Base-by-base conservation (phyloP, 2,329 filamentous ascomycete genomes). In the Fusarium ambrosium region DNA sequence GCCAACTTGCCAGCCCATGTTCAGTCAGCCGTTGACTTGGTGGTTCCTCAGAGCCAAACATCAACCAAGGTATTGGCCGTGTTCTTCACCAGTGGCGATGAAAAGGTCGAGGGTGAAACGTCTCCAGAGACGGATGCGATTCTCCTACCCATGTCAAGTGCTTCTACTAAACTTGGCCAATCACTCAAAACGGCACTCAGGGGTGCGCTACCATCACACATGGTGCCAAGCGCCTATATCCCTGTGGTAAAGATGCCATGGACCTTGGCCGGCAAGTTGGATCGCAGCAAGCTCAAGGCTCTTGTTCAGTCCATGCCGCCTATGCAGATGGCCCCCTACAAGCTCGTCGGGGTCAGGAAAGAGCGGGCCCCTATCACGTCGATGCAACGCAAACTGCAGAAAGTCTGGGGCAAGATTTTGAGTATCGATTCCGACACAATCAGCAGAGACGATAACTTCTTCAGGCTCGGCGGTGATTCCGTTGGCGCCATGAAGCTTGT, bases 1-100 rank as follows among this genome's bases (percentile, higher is more conserved):
- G 77, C 77, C 16, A 82, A 84, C 29, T 77, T 89, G 18, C 83
- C 86, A 1, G 69, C 79, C 0, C 79, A 81, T 6, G 81, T 83
- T 11, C 83, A 83, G 45, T 84, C 87, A 1, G 85, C 83, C 0
- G 85, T 86, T 3, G 88, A 89, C 64, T 81, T 88, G 60, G 86
- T 88, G 51, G 82, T 82, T 36, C 85, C 86, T 4, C 77, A 78
- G 51, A 76, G 59, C 59, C 72, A 72, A 48, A 62, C 63, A 3
- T 73, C 64, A 1, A 72, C 72, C 20, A 78, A 75, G 29, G 66
- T 70, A 6, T 27, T 79, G 0, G 77, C 72, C 2, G 69, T 74
- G 1, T 79, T 79, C 64, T 75, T 79, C 29, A 64, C 73, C 11
- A 39, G 34, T 18, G 32, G 55, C 18, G 29, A 64, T 16, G 63